These are phyloP conservation scores for Blastobotrys robertii DNA, from an alignment of 805 yeast species.

Conservation along the genomic window DNA sequence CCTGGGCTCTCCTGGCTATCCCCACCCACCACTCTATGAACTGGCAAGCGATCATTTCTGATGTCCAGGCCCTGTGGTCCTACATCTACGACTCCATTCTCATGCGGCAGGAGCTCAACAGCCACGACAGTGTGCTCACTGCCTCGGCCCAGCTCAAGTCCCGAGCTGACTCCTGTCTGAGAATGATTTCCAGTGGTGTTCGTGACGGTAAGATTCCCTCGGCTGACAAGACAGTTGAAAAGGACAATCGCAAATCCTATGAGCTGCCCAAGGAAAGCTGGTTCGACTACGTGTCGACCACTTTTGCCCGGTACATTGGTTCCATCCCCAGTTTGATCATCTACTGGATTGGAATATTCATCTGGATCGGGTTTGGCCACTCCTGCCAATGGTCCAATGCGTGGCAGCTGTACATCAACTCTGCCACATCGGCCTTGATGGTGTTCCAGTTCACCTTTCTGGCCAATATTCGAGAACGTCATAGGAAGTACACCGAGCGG, in stretches of 20 bases:
- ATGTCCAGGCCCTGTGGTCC: constrained; percentile 7
- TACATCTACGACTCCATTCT: constrained; percentile 7
- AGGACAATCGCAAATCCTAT: too few relatives aligned
- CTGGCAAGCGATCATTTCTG: constrained; percentile 9
- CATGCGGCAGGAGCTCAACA: constrained; percentile 11
- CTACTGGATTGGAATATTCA: constrained; percentile 1
- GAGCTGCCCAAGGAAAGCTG: too few relatives aligned
- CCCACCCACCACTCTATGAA: not conserved
- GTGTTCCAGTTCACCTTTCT: not conserved
- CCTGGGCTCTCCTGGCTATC: constrained; percentile 10
- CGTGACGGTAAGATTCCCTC: too few relatives aligned
- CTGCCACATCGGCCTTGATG: constrained; percentile 1
- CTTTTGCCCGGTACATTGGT: not conserved
- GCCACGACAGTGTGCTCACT: not conserved
- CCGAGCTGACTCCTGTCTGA: constrained; percentile 2
- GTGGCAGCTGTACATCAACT: constrained; percentile 3
- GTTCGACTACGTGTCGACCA: constrained; percentile 6
- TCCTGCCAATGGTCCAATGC: not conserved
- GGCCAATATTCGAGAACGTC: constrained; percentile 1
- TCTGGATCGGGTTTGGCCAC: constrained; percentile 3
- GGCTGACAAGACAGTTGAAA: too few relatives aligned
- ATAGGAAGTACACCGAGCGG: constrained; percentile 1
- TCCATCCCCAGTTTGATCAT: not conserved
- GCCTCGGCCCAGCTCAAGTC: constrained; percentile 8
- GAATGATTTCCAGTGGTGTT: not conserved